phyloP scores from a whole-genome alignment of 208 protist species.

The Crithidia bombi region DNA sequence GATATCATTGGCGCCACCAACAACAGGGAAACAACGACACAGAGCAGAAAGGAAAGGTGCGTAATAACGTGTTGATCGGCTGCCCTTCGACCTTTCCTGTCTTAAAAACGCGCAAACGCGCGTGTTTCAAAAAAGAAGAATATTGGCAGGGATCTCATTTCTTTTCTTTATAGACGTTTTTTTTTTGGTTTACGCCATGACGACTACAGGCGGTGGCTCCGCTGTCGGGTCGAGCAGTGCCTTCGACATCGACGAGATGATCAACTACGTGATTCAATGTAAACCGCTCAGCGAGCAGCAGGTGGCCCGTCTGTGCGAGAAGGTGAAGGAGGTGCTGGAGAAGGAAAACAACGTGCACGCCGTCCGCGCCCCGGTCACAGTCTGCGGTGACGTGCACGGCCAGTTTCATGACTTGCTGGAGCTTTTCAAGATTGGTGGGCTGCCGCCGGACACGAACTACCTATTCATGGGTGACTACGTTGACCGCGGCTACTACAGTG shows the following conservation, averaged over 20 bases:
- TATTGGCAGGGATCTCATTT: too few relatives aligned
- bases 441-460: conserved; percentile 98
- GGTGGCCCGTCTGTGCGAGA: conserved; percentile 87
- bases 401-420: conserved; percentile 99
- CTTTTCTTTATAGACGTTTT: background rate
- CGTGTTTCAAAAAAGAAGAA: too few relatives aligned
- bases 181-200: conserved; percentile 26
- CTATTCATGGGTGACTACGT: conserved; percentile 98
- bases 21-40: too few relatives aligned
- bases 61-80: too few relatives aligned
- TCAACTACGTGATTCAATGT: conserved; percentile 86
- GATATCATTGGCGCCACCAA: too few relatives aligned
- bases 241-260: conserved; percentile 91
- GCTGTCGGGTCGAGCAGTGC: conserved; percentile 34
- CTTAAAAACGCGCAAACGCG: too few relatives aligned
- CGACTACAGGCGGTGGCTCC: conserved; percentile 26
- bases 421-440: conserved; percentile 97
- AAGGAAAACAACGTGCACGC: conserved; percentile 94
- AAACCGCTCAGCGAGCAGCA: conserved; percentile 90
- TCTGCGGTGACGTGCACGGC: conserved; percentile 97
- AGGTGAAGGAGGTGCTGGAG: conserved; percentile 92
- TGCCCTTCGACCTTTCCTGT: too few relatives aligned
- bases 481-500: conserved; percentile 95
- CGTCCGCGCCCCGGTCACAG: conserved; percentile 91
- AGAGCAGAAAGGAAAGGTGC: too few relatives aligned